These are phyloP conservation scores for Monilinia polystroma DNA, from an alignment of 2,329 filamentous ascomycete species.

Conservation along the genomic window DNA sequence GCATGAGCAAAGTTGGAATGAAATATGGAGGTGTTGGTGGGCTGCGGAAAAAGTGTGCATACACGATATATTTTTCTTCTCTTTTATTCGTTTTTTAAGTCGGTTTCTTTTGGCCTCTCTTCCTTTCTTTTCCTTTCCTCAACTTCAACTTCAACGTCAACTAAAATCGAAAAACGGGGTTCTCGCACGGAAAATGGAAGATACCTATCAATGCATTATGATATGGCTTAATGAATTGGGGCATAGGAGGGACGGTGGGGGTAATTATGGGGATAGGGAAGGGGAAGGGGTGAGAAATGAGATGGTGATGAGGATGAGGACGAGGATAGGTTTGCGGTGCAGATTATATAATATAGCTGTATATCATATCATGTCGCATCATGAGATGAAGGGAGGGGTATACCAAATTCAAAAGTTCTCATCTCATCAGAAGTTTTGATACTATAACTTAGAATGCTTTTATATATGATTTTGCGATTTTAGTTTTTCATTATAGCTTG, in stretches of 20 bases:
- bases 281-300: neutral
- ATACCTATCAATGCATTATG: neutral
- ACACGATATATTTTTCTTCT: neutral
- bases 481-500: no score
- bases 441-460: no score
- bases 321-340: no score
- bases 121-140: neutral
- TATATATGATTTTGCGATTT: no score
- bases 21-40: neutral
- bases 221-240: neutral
- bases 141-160: neutral
- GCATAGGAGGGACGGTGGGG: neutral
- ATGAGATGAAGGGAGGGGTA: no score
- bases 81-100: neutral
- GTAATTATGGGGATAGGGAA: neutral
- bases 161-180: neutral
- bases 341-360: neutral
- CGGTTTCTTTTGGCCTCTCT: neutral
- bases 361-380: no score
- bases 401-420: no score
- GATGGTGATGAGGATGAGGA: no score
- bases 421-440: no score
- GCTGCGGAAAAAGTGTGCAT: neutral
- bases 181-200: neutral
- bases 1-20: neutral